phyloP scores from a whole-genome alignment of 1,284 basidiomycete species.

The Erythrobasidium hasegawianum region DNA sequence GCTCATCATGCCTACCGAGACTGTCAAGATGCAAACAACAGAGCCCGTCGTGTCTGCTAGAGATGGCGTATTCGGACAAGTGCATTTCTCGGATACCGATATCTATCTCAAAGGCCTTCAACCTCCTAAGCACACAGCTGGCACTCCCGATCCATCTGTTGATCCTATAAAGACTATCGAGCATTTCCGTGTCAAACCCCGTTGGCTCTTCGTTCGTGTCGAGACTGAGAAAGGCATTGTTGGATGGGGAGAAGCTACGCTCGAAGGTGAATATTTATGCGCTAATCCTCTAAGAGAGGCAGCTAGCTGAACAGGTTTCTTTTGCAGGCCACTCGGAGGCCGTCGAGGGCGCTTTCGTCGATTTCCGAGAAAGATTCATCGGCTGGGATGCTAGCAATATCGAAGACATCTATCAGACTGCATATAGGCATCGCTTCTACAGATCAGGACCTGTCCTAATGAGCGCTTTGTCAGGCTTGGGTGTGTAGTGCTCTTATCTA shows the following conservation, averaged over 20 bases:
- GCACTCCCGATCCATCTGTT: constrained; percentile 21
- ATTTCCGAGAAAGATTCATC: constrained; percentile 61
- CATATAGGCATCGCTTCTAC: constrained; percentile 66
- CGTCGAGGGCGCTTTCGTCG: constrained; percentile 65
- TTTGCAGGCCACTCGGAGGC: constrained; percentile 66
- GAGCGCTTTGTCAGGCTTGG: constrained; percentile 51
- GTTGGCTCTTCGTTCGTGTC: constrained; percentile 72
- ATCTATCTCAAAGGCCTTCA: constrained; percentile 33
- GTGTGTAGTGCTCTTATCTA: no score
- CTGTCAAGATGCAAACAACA: constrained; percentile 19
- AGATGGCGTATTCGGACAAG: constrained; percentile 25
- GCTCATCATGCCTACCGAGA: constrained; percentile 15
- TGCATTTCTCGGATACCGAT: constrained; percentile 28
- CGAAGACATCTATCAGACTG: constrained; percentile 53
- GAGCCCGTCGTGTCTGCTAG: constrained; percentile 19
- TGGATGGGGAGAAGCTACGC: constrained; percentile 58
- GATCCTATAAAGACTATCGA: constrained; percentile 49
- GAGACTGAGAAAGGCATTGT: constrained; percentile 64
- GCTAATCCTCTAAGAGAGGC: no score
- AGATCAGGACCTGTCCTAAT: constrained; percentile 69
- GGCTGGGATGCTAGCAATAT: constrained; percentile 62
- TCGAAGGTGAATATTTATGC: constrained; percentile 48
- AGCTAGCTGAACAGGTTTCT: no score
- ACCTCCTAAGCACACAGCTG: constrained; percentile 18
- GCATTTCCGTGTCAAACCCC: constrained; percentile 64